Evolutionary conservation across 2,329 filamentous ascomycete genomes (phyloP).

Genomic region (Coniochaeta sp.): DNA sequence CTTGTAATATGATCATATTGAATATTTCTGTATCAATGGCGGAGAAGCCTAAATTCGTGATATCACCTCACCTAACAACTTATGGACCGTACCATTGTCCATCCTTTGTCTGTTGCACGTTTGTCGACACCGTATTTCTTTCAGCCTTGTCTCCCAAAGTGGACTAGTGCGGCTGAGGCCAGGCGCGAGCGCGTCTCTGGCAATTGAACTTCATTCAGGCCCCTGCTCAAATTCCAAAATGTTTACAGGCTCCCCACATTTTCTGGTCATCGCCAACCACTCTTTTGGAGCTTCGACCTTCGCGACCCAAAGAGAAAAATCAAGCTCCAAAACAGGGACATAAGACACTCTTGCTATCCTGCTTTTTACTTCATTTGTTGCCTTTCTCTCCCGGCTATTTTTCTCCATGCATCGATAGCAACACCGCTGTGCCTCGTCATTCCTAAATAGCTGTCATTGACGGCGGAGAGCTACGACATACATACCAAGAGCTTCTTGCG

Average conservation of each 20-base stretch:
- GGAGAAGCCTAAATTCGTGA: too few relatives aligned
- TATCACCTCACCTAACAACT: neutral
- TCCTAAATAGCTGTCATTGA: neutral
- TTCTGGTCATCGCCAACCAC: constrained; percentile 2
- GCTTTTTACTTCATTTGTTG: neutral
- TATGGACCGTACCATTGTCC: too few relatives aligned
- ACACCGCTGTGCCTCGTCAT: neutral
- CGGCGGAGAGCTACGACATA: neutral
- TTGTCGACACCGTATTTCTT: neutral
- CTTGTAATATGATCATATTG: neutral
- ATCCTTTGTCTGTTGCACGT: neutral
- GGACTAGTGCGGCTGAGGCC: constrained; percentile 21
- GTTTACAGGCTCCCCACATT: neutral
- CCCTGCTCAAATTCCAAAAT: constrained; percentile 8
- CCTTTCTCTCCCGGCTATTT: neutral
- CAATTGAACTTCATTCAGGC: constrained; percentile 16
- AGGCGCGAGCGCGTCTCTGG: constrained; percentile 26
- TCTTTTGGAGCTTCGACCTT: constrained; percentile 3
- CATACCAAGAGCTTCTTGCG: neutral
- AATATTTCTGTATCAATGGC: neutral
- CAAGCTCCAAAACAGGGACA: neutral
- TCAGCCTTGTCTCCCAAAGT: constrained; percentile 25
- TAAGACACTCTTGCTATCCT: neutral
- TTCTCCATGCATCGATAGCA: neutral
- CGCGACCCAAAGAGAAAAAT: neutral